Conservation (phyloP, 1,139 yeast genomes). For the Hansenula anomala region DNA sequence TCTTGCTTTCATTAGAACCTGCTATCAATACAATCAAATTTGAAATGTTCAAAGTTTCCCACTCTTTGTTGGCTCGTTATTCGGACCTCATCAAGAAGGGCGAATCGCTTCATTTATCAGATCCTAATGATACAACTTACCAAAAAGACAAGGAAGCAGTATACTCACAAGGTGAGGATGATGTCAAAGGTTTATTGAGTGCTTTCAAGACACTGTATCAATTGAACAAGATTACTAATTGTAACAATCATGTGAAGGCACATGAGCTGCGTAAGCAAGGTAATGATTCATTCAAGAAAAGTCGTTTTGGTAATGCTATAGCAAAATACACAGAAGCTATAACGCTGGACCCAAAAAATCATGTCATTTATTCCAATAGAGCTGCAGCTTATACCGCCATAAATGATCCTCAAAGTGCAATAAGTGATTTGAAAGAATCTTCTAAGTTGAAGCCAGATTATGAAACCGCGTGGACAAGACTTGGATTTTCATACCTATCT, state of each 20-base stretch:
- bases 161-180: neutral
- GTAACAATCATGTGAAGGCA: slow-evolving; percentile 4
- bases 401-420: slow-evolving; percentile 29
- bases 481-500: slow-evolving; percentile 28
- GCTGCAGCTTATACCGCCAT: slow-evolving; percentile 32
- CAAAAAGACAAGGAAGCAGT: too few relatives aligned
- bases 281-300: slow-evolving; percentile 25
- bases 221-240: slow-evolving; percentile 3
- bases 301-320: slow-evolving; percentile 28
- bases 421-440: slow-evolving; percentile 27
- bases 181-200: neutral
- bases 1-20: neutral
- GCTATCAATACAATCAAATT: slow-evolving; percentile 1
- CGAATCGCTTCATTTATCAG: neutral
- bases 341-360: slow-evolving; percentile 25
- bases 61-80: slow-evolving; percentile 1
- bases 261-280: slow-evolving; percentile 25
- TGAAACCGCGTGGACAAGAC: slow-evolving; percentile 31
- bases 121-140: neutral
- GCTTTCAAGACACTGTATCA: slow-evolving; percentile 6
- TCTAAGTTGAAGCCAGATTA: slow-evolving; percentile 25
- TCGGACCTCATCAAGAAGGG: neutral
- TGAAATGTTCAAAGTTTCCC: slow-evolving; percentile 1
- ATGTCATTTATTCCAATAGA: slow-evolving; percentile 29
- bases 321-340: slow-evolving; percentile 31